phyloP scores from a whole-genome alignment of 805 yeast species.

The baker's yeast (Saccharomyces cerevisiae) region DNA sequence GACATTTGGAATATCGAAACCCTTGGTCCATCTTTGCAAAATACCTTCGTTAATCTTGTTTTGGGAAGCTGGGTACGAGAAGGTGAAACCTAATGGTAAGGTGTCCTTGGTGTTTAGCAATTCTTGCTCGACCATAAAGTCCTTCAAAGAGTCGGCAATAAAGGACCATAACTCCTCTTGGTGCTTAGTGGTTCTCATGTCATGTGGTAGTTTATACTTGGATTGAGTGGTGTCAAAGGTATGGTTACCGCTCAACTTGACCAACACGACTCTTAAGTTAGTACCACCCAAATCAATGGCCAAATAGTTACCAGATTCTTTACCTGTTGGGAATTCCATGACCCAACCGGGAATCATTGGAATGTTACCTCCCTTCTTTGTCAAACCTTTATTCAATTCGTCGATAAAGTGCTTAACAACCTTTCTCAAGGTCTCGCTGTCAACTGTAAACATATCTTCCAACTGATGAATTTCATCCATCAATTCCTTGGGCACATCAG shows the following conservation, averaged over 20 bases:
- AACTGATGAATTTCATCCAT: conserved; percentile 48
- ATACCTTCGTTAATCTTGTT: conserved; percentile 74
- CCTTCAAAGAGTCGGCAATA: conserved; percentile 72
- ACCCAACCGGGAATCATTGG: conserved; percentile 99
- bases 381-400: conserved; percentile 77
- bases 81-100: conserved; percentile 87
- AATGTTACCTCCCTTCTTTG: conserved; percentile 69
- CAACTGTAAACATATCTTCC: conserved; percentile 55
- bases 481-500: conserved; percentile 59
- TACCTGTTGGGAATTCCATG: conserved; percentile 84
- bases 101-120: conserved; percentile 57
- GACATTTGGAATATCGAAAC: conserved; percentile 86
- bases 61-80: conserved; percentile 86
- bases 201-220: conserved; percentile 70
- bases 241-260: conserved; percentile 72
- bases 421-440: conserved; percentile 48
- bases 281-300: conserved; percentile 98
- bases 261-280: conserved; percentile 85
- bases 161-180: conserved; percentile 71
- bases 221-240: conserved; percentile 81
- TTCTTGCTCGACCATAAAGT: conserved; percentile 57
- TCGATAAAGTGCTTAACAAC: conserved; percentile 68
- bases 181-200: conserved; percentile 67
- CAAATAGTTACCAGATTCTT: conserved; percentile 79
- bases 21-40: conserved; percentile 95